Evolutionary conservation across 306 rosid species (phyloP).

Genomic region (Citrullus colocynthis): DNA sequence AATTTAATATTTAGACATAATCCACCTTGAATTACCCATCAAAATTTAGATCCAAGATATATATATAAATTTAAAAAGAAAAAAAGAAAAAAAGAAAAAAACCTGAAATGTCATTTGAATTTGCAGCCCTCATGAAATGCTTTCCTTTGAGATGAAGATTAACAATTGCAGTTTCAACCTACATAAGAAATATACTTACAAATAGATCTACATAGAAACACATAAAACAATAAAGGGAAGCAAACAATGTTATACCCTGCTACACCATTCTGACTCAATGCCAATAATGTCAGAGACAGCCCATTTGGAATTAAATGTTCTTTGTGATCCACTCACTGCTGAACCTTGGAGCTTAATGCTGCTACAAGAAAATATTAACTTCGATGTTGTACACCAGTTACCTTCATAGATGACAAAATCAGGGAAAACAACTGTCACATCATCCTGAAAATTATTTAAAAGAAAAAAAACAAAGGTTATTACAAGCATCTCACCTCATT

Average conservation of each 20-base stretch:
- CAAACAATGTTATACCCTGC: constrained; percentile 17
- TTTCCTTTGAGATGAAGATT: constrained; percentile 30
- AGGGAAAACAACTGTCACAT: constrained; percentile 12
- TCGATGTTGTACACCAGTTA: constrained; percentile 20
- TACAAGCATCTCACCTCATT: background rate
- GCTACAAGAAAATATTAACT: constrained; percentile 37
- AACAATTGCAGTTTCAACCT: constrained; percentile 49
- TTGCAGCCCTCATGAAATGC: constrained; percentile 25
- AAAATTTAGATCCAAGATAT: background rate
- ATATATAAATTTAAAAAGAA: too few species aligned
- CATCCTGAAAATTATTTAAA: background rate
- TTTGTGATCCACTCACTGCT: constrained; percentile 19
- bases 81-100: background rate
- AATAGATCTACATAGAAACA: constrained; percentile 5
- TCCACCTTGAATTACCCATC: background rate
- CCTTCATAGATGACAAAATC: constrained; percentile 33
- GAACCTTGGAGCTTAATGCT: constrained; percentile 36
- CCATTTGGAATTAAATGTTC: constrained; percentile 34
- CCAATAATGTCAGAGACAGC: constrained; percentile 24
- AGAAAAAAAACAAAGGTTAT: background rate
- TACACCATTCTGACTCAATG: constrained; percentile 43
- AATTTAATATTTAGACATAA: background rate
- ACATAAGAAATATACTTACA: constrained; percentile 15
- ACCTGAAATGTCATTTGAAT: constrained; percentile 42
- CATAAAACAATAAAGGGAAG: constrained; percentile 1